These are phyloP conservation scores for Puccinellia tenuiflora DNA, from an alignment of 176 grass and related monocot genomes.

Conservation along the genomic window DNA sequence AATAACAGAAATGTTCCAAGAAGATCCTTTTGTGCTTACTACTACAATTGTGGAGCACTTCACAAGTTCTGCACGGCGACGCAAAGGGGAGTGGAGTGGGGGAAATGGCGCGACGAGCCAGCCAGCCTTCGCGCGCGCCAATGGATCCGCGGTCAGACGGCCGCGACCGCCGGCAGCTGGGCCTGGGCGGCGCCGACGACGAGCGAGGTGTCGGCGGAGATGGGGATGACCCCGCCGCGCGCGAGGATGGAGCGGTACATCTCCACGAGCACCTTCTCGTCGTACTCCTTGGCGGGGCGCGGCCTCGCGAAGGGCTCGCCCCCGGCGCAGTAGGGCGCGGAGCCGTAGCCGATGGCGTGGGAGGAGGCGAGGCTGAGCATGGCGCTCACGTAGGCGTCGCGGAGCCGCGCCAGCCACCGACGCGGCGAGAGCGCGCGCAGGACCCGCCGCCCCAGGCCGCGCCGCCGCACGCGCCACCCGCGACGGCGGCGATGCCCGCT, in stretches of 20 bases:
- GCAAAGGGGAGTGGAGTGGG: no score
- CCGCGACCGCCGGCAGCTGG: background rate
- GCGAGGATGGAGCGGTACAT: conserved; percentile 65
- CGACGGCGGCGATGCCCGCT: background rate
- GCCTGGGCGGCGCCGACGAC: background rate
- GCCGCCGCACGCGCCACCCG: conserved; percentile 37
- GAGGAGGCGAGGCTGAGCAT: conserved; percentile 65
- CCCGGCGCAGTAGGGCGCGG: background rate
- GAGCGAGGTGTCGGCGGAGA: background rate
- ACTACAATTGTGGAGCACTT: background rate
- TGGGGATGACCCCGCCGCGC: conserved; percentile 17
- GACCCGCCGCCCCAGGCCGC: conserved; percentile 27
- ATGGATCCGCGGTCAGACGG: background rate
- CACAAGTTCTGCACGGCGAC: conserved; percentile 17
- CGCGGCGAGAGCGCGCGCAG: conserved; percentile 45
- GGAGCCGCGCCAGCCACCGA: conserved; percentile 38
- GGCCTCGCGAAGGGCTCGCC: conserved; percentile 18
- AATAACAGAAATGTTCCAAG: background rate
- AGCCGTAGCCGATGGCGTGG: conserved; percentile 32
- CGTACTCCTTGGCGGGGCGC: conserved; percentile 51
- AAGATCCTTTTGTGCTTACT: background rate
- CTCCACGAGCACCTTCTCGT: conserved; percentile 70
- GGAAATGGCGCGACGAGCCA: background rate
- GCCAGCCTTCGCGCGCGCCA: background rate
- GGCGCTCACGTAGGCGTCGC: conserved; percentile 62